Percentiles rank a stretch among this genome's conserved stretches.
These are phyloP conservation scores for Bolboschoenoplectus hybrid DNA, from an alignment of 202 grass and related monocot species.

Conservation along the genomic window DNA sequence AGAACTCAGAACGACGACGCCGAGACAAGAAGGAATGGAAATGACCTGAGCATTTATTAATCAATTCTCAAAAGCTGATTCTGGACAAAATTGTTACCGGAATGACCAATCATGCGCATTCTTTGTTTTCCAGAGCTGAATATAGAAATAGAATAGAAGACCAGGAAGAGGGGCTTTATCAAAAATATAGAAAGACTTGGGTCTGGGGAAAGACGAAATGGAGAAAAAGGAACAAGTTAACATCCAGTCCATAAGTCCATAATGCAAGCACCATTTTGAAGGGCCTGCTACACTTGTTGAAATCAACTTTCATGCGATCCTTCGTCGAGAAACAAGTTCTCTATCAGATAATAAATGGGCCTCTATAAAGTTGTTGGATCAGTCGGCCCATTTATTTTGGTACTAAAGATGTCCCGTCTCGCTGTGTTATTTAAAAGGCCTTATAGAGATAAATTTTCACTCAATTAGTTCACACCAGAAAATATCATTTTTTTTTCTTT, in stretches of 20 bases:
- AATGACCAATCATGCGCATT: background rate
- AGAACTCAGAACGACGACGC: background rate
- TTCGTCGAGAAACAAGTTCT: background rate
- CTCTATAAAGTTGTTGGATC: background rate
- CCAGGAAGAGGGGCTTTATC: background rate
- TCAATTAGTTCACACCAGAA: background rate
- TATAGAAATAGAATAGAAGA: background rate
- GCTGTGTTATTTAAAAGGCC: background rate
- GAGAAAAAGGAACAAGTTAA: background rate
- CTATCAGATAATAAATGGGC: background rate
- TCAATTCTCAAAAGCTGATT: background rate
- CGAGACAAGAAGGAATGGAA: background rate
- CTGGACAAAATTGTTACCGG: background rate
- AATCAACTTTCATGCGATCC: background rate
- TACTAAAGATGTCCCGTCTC: conserved; percentile 4
- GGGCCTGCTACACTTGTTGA: background rate
- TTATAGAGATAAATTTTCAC: background rate
- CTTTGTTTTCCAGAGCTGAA: background rate
- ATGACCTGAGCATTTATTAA: background rate
- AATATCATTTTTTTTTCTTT: background rate
- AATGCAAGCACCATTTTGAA: background rate
- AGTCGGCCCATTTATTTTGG: background rate
- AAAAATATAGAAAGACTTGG: background rate
- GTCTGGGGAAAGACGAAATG: background rate
- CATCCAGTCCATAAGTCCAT: background rate